Conservation (phyloP, 805 yeast genomes). For the Scheffersomyces amazonensis region DNA sequence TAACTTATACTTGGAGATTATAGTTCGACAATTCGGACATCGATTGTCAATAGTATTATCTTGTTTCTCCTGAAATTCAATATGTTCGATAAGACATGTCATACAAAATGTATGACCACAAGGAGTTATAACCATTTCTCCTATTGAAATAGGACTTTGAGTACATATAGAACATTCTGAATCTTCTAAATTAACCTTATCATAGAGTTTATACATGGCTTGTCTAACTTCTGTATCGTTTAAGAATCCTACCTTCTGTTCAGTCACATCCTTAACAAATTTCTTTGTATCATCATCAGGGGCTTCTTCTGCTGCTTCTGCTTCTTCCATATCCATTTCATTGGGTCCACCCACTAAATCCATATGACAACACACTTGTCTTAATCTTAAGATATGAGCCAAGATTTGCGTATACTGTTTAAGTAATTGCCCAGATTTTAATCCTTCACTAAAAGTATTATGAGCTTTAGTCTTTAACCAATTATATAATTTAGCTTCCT, state of each 20-base stretch:
- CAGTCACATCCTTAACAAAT: constrained; percentile 9
- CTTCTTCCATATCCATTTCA: constrained; percentile 49
- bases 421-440: constrained; percentile 64
- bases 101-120: constrained; percentile 84
- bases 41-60: constrained; percentile 24
- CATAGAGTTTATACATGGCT: constrained; percentile 26
- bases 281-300: constrained; percentile 8
- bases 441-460: constrained; percentile 54
- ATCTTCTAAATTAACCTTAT: constrained; percentile 31
- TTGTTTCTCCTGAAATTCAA: constrained; percentile 60
- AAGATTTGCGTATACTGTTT: constrained; percentile 75
- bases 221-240: constrained; percentile 19
- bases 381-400: constrained; percentile 75
- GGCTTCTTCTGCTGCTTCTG: constrained; percentile 10
- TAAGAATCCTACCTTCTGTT: constrained; percentile 9
- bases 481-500: constrained; percentile 64
- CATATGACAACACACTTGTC: constrained; percentile 89
- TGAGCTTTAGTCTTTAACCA: constrained; percentile 69
- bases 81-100: constrained; percentile 68
- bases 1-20: constrained; percentile 48
- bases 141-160: constrained; percentile 54
- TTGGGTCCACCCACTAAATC: constrained; percentile 53
- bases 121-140: constrained; percentile 58
- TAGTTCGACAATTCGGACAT: constrained; percentile 77
- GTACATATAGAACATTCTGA: constrained; percentile 87